Base-by-base conservation (phyloP, 164 flowering plant genomes). In the Platanus orientalis region DNA sequence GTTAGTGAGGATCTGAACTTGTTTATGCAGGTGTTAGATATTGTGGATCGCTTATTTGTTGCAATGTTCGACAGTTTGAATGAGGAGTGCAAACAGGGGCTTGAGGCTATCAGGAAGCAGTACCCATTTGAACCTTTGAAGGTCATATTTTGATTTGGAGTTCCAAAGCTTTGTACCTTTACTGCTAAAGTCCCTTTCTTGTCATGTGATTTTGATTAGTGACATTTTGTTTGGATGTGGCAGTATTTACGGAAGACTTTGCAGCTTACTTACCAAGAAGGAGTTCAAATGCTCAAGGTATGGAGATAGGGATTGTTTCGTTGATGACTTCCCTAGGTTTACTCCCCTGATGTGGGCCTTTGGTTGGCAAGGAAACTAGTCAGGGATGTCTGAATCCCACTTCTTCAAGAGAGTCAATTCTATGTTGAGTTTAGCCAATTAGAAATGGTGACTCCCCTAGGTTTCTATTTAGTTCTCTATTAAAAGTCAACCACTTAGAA, bases 241-340 rank as follows among this genome's bases (percentile, higher is more conserved):
- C 90, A 90, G 97, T 92, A 89, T 69, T 65, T 79, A 76, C 70
- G 78, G 39, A 68, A 79, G 60, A 92, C 98, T n/a, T 72, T 90
- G 51, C 71, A 80, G 30, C 89, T 93, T 60, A 90, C 89, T 49
- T 93, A 84, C 76, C 80, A 85, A 70, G 94, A 93, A 68, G 98
- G 98, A 56, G 73, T 93, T 71, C 80, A 86, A 68, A 90, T 93
- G 96, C 84, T 93, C 16, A 83, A 84, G 94, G 98, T 93, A 70
- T 19, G 40, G n/a, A n/a, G 7, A 7, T 0, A 19, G 10, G 10
- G 6, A 7, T 50, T 29, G 25, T 19, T 19, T 28, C 25, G 16
- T 63, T 2, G 2, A 19, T 36, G 3, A 25, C 12, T 19, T 23
- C n/a, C n/a, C n/a, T 10, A 40, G 47, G 12, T 21, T 34, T 7